Evolutionary conservation across 129 eudicot genomes (phyloP), one percentile per base, ranked within the genome.

Genomic region (Smallanthus sonchifolius): DNA sequence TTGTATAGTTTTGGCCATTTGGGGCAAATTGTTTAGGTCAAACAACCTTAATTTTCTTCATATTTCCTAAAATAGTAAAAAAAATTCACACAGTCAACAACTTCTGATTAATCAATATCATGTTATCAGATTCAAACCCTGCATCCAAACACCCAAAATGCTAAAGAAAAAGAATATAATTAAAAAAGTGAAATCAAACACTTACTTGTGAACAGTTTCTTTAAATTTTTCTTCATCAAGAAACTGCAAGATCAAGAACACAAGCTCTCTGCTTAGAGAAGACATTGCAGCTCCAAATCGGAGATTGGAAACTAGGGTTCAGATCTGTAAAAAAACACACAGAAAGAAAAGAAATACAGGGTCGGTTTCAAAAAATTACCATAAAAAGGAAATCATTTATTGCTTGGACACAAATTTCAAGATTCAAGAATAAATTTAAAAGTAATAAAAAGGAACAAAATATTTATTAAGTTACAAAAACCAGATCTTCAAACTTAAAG

Each of bases 181-280:
- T 42, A 45, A 28, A 42, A 30, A 75, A 3, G 10, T 7, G 16
- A 32, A 75, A 44, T 39, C 37, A 20, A 64, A 73, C 65, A 83
- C 98, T 36, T 84, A 92, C 98, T 92, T 89, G 83, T 89, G 98
- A 84, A 92, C 96, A 62, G 98, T 85, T 72, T 89, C 98, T 65
- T 92, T 89, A 59, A 87, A 89, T 63, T 92, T 92, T 74, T 92
- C 98, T 75, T 92, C 98, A 87, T 92, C 98, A 24, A 92, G 86
- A 80, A 92, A 92, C 86, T 92, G 97, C 57, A 86, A 85, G 83
- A 92, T 92, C 85, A 92, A 69, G 85, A 92, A 92, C 78, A 88
- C 96, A 59, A 92, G 96, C 81, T 92, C 97, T 81, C 96, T 92
- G 68, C 96, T 92, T 63, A 92, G 84, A 72, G 96, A 92, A 5